A percentile compares a stretch with the other conserved stretches of the same genome.
Conservation (phyloP, 345 rosid genomes). For the Punica granatum region DNA sequence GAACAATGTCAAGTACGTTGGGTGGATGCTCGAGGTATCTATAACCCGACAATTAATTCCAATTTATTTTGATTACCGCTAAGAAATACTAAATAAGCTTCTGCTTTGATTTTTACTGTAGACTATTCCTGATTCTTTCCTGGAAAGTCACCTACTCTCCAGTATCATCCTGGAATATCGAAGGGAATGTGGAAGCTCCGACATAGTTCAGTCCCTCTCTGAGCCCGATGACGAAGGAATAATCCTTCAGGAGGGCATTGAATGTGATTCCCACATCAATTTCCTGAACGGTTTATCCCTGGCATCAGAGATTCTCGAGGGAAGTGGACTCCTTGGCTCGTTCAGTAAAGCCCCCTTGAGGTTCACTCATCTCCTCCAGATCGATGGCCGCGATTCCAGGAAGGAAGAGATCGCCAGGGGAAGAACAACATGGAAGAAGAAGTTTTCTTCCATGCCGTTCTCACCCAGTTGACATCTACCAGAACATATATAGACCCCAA, state of each 20-base stretch:
- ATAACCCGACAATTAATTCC: background rate
- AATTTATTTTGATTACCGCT: background rate
- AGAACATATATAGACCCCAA: background rate
- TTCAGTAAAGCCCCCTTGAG: constrained; percentile 18
- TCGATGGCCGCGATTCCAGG: constrained; percentile 16
- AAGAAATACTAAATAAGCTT: background rate
- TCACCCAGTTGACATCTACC: constrained; percentile 3
- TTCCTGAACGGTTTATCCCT: constrained; percentile 29
- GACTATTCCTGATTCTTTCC: constrained; percentile 44
- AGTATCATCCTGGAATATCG: constrained; percentile 41
- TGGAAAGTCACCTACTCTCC: constrained; percentile 41
- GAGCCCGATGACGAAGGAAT: constrained; percentile 43
- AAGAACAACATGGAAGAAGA: constrained; percentile 49
- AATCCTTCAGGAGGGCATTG: constrained; percentile 13
- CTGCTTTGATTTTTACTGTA: constrained; percentile 12
- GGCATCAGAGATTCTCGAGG: constrained; percentile 36
- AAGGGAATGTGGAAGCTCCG: constrained; percentile 54
- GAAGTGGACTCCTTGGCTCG: constrained; percentile 33
- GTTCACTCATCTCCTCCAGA: constrained; percentile 51
- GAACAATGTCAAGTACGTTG: constrained; percentile 62
- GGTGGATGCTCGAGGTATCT: constrained; percentile 72
- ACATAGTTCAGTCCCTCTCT: constrained; percentile 48
- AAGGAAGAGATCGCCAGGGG: constrained; percentile 55
- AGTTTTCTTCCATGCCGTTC: constrained; percentile 17
- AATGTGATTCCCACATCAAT: constrained; percentile 11